Evolutionary conservation across 139 green algal species (phyloP).

Genomic region (Monoraphidium neglectum): DNA sequence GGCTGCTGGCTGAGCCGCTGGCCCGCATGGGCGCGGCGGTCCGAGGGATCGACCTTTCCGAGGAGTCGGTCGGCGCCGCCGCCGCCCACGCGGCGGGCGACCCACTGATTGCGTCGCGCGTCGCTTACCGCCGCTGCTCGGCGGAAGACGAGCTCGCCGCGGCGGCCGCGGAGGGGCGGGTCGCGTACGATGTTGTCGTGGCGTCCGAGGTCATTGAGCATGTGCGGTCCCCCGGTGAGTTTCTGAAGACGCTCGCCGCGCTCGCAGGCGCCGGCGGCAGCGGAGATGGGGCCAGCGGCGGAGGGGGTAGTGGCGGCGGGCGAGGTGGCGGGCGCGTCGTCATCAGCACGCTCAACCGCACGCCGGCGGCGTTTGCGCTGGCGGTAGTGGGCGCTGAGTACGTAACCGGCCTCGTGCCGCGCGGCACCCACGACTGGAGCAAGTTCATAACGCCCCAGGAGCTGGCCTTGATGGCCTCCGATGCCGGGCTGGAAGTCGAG

Average conservation of each 20-base stretch:
- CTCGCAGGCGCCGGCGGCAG: constrained; percentile 19
- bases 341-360: constrained; percentile 92
- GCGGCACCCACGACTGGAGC: constrained; percentile 85
- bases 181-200: constrained; percentile 60
- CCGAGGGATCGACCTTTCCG: constrained; percentile 63
- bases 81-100: constrained; percentile 49
- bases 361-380: constrained; percentile 69
- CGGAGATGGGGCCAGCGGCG: constrained; percentile 5
- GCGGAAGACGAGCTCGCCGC: too few relatives aligned
- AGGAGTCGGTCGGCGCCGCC: constrained; percentile 54
- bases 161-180: constrained; percentile 27
- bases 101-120: constrained; percentile 29
- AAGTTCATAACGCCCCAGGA: constrained; percentile 93
- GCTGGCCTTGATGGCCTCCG: constrained; percentile 58
- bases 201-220: constrained; percentile 64
- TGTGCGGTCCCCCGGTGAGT: constrained; percentile 46
- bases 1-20: constrained; percentile 81
- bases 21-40: constrained; percentile 75
- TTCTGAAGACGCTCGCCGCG: constrained; percentile 47
- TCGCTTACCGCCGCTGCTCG: constrained; percentile 50
- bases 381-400: constrained; percentile 89
- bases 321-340: constrained; percentile 53
- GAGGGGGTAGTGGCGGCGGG: neutral
- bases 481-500: constrained; percentile 32
- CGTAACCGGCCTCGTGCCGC: constrained; percentile 65